phyloP scores from a whole-genome alignment of 768 basidiomycete species.

The Podaxis sp. region DNA sequence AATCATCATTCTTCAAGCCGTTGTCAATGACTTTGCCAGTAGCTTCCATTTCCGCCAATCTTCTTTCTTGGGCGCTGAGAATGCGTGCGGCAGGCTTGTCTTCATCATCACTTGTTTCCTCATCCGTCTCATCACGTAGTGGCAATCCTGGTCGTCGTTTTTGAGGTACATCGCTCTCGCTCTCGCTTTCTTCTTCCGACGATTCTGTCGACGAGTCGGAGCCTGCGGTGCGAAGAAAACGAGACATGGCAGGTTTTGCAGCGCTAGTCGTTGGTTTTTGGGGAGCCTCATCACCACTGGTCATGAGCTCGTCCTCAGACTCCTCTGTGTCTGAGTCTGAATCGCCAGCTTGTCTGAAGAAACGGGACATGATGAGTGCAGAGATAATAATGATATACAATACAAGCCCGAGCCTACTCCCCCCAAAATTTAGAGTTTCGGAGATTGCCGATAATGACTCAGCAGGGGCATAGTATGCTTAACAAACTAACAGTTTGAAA shows the following conservation, averaged over 20 bases:
- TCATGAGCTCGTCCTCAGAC: constrained; percentile 79
- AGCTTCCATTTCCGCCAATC: constrained; percentile 93
- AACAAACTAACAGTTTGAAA: background rate
- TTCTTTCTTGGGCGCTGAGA: constrained; percentile 89
- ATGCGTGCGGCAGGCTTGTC: constrained; percentile 70
- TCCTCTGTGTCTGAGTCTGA: constrained; percentile 74
- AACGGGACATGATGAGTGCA: constrained; percentile 68
- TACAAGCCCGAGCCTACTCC: background rate
- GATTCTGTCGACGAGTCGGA: constrained; percentile 57
- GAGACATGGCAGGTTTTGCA: constrained; percentile 69
- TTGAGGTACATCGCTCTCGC: constrained; percentile 44
- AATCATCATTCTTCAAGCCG: constrained; percentile 94
- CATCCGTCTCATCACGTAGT: constrained; percentile 28
- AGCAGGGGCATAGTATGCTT: too few species aligned
- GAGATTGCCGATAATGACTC: background rate
- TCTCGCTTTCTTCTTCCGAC: constrained; percentile 56
- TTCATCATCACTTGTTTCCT: constrained; percentile 64
- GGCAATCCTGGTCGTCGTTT: constrained; percentile 28
- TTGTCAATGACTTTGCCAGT: constrained; percentile 92
- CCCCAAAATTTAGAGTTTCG: constrained; percentile 16
- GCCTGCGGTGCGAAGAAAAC: constrained; percentile 69
- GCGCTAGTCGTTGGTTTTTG: constrained; percentile 45
- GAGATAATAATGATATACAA: constrained; percentile 14
- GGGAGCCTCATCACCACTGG: constrained; percentile 64
- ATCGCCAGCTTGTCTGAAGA: constrained; percentile 85